Evolutionary conservation across 768 basidiomycete species (phyloP).

Genomic region (Brasilioporus rufonigricans): DNA sequence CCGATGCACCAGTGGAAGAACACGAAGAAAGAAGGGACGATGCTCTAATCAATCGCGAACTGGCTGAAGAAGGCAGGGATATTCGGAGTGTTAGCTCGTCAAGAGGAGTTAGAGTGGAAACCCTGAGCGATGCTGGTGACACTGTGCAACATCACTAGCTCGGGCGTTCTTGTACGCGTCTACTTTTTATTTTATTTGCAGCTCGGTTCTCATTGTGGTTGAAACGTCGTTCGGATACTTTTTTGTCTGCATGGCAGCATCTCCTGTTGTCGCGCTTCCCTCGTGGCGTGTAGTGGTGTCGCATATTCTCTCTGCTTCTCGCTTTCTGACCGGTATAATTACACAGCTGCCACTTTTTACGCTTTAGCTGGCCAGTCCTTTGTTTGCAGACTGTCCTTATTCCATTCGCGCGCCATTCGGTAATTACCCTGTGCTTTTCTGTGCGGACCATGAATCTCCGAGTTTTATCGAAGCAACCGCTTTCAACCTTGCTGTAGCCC

Average conservation of each 20-base stretch:
- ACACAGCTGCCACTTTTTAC: slow-evolving; percentile 28
- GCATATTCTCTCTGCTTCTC: slow-evolving; percentile 28
- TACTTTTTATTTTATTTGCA: slow-evolving; percentile 36
- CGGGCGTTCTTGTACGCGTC: slow-evolving; percentile 35
- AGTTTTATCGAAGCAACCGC: slow-evolving; percentile 14
- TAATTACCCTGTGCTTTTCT: slow-evolving; percentile 28
- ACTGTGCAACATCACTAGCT: slow-evolving; percentile 45
- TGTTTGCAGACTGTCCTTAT: slow-evolving; percentile 26
- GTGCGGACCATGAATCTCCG: slow-evolving; percentile 20
- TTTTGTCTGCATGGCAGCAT: slow-evolving; percentile 23
- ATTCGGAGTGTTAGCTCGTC: slow-evolving; percentile 80
- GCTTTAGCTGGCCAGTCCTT: slow-evolving; percentile 22
- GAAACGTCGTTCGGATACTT: slow-evolving; percentile 36
- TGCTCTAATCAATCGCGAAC: slow-evolving; percentile 57
- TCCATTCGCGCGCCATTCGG: slow-evolving; percentile 26
- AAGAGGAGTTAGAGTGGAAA: slow-evolving; percentile 77
- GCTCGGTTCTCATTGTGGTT: slow-evolving; percentile 34
- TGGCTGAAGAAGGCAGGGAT: slow-evolving; percentile 89
- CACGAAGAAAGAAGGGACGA: slow-evolving; percentile 42
- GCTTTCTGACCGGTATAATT: slow-evolving; percentile 30
- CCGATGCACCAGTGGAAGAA: slow-evolving; percentile 66
- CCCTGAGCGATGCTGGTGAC: slow-evolving; percentile 53
- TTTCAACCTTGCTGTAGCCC: slow-evolving; percentile 20
- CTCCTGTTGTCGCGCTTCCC: slow-evolving; percentile 30
- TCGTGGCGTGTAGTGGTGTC: slow-evolving; percentile 30